Percentiles rank a stretch among this genome's conserved stretches.
Evolutionary conservation across 129 eudicot genomes (phyloP).

Genomic region (Gnaphalium uliginosum): DNA sequence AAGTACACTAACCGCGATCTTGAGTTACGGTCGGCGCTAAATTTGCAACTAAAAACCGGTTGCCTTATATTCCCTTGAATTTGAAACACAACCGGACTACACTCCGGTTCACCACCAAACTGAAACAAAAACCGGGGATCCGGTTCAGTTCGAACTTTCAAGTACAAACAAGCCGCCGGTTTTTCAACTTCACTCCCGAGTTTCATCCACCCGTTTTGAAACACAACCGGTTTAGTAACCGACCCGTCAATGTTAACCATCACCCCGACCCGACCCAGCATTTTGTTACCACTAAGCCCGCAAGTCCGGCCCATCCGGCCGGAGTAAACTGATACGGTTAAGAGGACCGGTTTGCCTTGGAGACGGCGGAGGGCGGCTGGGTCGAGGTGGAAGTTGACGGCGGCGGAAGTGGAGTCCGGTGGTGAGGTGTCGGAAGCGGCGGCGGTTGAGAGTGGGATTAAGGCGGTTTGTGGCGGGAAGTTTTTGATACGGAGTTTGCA

Average conservation of each 20-base stretch:
- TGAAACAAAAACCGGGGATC: slow-evolving; percentile 93
- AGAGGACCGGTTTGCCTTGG: slow-evolving; percentile 44
- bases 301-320: slow-evolving; percentile 75
- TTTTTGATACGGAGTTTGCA: slow-evolving; percentile 64
- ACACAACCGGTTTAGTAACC: slow-evolving; percentile 42
- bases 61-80: slow-evolving; percentile 89
- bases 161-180: slow-evolving; percentile 54
- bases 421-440: slow-evolving; percentile 23
- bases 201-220: slow-evolving; percentile 87
- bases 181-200: slow-evolving; percentile 42
- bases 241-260: slow-evolving; percentile 43
- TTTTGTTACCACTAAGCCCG: slow-evolving; percentile 58
- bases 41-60: slow-evolving; percentile 97
- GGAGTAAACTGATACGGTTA: slow-evolving; percentile 63
- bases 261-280: slow-evolving; percentile 54
- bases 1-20: slow-evolving; percentile 73
- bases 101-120: slow-evolving; percentile 95
- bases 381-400: slow-evolving; percentile 68
- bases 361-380: slow-evolving; percentile 66
- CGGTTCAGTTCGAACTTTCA: slow-evolving; percentile 77
- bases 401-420: slow-evolving; percentile 34
- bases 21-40: slow-evolving; percentile 78
- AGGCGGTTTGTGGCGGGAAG: slow-evolving; percentile 72
- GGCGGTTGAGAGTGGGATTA: slow-evolving; percentile 53
- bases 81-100: slow-evolving; percentile 90